Base-by-base conservation (phyloP, 768 basidiomycete species). In the Lentinus tigrinus region DNA sequence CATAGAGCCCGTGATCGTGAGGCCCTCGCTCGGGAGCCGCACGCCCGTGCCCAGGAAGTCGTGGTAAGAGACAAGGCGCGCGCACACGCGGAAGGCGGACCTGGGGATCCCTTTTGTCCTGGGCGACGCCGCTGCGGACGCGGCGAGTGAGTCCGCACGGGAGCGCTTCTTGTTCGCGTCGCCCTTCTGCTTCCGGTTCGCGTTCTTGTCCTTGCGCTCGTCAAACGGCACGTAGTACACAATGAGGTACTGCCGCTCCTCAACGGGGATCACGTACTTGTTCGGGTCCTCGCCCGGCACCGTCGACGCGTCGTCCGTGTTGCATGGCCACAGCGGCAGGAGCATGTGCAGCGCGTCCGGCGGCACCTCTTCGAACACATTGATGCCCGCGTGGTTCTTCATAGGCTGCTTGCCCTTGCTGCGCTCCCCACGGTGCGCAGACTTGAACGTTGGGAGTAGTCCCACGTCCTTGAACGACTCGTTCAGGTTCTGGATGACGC, bases 401-500 rank as follows among this genome's bases (percentile, higher is more conserved):
- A 55, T 52, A 36, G 62, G 62, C 49, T 54, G 63, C 47, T 57
- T 63, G 47, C 64, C 65, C 40, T 62, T 65, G 42, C 62, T 63
- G 52, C 63, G 62, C 28, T 63, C 63, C 23, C 47, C 58, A 47
- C 65, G 58, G 19, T 58, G 64, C 4, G 64, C 7, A 7, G 31
- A 48, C 43, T 64, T 60, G 55, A 60, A 65, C n/a, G 85, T 80
- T 17, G 90, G 89, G 17, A 93, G 70, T 16, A 93, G 69, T 4
- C 91, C 91, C 24, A 92, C 91, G 52, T 88, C 89, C 70, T 85
- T 84, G 75, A 93, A 93, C 3, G 89, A 90, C 58, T 81, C 80
- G 57, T 68, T 70, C 21, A 93, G 72, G 62, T 85, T 87, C 54
- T 82, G 81, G 52, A 91, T 83, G 26, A 87, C 83, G 48, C 83